Percentiles rank a stretch among this genome's conserved stretches.
Evolutionary conservation across 495 filamentous ascomycete genomes (phyloP).

Genomic region (Hyaloscypha hepaticicola): DNA sequence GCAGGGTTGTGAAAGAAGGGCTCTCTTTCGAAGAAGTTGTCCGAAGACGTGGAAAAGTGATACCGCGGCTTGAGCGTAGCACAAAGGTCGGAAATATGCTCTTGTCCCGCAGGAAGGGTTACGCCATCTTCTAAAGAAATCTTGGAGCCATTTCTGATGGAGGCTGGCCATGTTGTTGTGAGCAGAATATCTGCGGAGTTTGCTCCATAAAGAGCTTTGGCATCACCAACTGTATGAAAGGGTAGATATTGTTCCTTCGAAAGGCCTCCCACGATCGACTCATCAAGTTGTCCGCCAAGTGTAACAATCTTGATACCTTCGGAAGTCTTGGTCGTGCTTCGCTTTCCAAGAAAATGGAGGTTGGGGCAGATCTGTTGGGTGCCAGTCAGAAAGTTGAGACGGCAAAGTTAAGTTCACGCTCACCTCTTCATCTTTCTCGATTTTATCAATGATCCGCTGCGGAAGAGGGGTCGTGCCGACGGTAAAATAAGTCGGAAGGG

Average conservation of each 20-base stretch:
- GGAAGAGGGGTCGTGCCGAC: constrained; percentile 71
- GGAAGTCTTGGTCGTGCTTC: constrained; percentile 79
- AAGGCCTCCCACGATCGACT: constrained; percentile 46
- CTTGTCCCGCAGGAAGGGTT: constrained; percentile 37
- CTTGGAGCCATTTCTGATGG: constrained; percentile 61
- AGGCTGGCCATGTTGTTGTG: constrained; percentile 80
- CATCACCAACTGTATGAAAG: constrained; percentile 73
- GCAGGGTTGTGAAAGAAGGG: constrained; percentile 78
- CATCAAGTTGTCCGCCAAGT: constrained; percentile 68
- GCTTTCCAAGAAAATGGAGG: constrained; percentile 83
- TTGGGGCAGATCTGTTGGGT: constrained; percentile 69
- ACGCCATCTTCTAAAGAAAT: constrained; percentile 46
- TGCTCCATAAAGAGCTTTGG: constrained; percentile 67
- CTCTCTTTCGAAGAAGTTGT: constrained; percentile 82
- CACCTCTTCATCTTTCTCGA: constrained; percentile 69
- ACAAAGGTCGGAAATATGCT: constrained; percentile 70
- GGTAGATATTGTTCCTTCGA: constrained; percentile 65
- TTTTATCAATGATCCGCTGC: constrained; percentile 60
- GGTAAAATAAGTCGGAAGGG: constrained; percentile 84
- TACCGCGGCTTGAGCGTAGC: constrained; percentile 78
- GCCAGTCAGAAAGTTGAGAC: not conserved
- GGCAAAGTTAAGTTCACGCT: constrained; percentile 10
- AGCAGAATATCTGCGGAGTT: constrained; percentile 81
- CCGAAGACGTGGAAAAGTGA: constrained; percentile 71
- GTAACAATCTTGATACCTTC: constrained; percentile 84